Conservation (phyloP, 2,329 filamentous ascomycete species). For the Fusarium lateritium region DNA sequence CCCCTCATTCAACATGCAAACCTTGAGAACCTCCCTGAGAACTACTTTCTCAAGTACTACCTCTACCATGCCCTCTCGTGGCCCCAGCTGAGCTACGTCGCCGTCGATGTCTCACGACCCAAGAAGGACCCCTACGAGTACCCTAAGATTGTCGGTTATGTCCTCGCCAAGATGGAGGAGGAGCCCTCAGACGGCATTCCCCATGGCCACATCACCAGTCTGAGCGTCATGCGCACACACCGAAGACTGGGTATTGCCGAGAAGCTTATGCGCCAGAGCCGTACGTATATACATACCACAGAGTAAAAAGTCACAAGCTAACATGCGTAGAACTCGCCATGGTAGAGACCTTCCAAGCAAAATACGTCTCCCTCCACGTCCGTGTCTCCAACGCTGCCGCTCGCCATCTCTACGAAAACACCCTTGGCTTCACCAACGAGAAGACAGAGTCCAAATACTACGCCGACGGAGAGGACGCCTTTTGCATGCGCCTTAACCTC, state of each 20-base stretch:
- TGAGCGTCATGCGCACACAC: slow-evolving; percentile 98
- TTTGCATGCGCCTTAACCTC: slow-evolving; percentile 92
- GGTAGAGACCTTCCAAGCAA: slow-evolving; percentile 92
- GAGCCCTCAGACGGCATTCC: slow-evolving; percentile 91
- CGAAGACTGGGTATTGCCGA: slow-evolving; percentile 91
- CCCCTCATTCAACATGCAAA: slow-evolving; percentile 97
- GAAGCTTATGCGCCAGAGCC: slow-evolving; percentile 96
- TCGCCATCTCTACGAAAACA: slow-evolving; percentile 92
- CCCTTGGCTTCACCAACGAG: slow-evolving; percentile 88
- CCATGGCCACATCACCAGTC: slow-evolving; percentile 95
- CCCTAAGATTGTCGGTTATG: slow-evolving; percentile 98
- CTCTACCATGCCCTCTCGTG: slow-evolving; percentile 98
- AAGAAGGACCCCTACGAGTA: slow-evolving; percentile 86
- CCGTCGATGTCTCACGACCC: slow-evolving; percentile 89
- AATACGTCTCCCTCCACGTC: slow-evolving; percentile 96
- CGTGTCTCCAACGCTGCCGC: slow-evolving; percentile 94
- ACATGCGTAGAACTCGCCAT: slow-evolving; percentile 83
- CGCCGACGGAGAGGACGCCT: slow-evolving; percentile 97
- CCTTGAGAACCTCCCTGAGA: slow-evolving; percentile 98
- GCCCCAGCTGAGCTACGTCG: slow-evolving; percentile 97
- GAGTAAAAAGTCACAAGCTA: not conserved
- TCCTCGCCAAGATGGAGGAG: slow-evolving; percentile 99
- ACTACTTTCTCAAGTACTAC: slow-evolving; percentile 99
- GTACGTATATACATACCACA: slow-evolving; percentile 66
- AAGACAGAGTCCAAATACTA: slow-evolving; percentile 94